Conservation (phyloP, 2,329 filamentous ascomycete genomes). For the Drechslerella dactyloides region DNA sequence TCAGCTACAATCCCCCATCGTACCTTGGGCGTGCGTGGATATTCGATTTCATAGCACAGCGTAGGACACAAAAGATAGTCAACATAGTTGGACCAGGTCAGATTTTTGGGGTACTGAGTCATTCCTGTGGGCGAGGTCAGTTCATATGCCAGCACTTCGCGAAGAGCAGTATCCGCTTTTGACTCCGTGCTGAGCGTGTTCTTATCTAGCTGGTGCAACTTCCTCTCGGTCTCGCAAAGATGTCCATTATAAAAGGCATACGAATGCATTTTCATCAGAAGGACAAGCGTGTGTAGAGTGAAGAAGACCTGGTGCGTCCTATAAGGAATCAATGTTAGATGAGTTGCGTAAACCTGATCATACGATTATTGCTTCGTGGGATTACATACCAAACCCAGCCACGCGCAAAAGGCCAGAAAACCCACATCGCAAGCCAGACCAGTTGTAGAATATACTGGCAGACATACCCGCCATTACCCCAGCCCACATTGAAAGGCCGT, state of each 20-base stretch:
- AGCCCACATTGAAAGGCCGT: conserved; percentile 68
- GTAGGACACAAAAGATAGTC: conserved; percentile 94
- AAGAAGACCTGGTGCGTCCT: conserved; percentile 96
- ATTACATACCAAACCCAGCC: conserved; percentile 73
- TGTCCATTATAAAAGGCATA: conserved; percentile 99
- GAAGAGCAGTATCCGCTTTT: conserved; percentile 69
- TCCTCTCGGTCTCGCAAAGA: conserved; percentile 82
- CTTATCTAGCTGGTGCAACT: conserved; percentile 78
- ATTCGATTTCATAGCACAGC: conserved; percentile 96
- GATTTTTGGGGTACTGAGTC: conserved; percentile 86
- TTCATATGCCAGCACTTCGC: conserved; percentile 87
- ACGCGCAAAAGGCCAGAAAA: conserved; percentile 80
- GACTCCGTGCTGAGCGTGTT: conserved; percentile 61
- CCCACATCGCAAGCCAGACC: conserved; percentile 81
- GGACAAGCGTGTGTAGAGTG: conserved; percentile 83
- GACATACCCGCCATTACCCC: conserved; percentile 77
- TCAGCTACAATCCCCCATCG: conserved; percentile 81
- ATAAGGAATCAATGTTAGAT: not conserved
- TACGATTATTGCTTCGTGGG: not conserved
- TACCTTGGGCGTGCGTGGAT: conserved; percentile 77
- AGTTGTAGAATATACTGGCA: conserved; percentile 83
- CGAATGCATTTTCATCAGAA: conserved; percentile 99
- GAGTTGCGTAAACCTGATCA: too few relatives aligned
- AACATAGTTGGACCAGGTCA: conserved; percentile 79
- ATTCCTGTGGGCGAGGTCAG: conserved; percentile 88